phyloP scores from a whole-genome alignment of 2,329 filamentous ascomycete species.

The Aspergillus ustus region DNA sequence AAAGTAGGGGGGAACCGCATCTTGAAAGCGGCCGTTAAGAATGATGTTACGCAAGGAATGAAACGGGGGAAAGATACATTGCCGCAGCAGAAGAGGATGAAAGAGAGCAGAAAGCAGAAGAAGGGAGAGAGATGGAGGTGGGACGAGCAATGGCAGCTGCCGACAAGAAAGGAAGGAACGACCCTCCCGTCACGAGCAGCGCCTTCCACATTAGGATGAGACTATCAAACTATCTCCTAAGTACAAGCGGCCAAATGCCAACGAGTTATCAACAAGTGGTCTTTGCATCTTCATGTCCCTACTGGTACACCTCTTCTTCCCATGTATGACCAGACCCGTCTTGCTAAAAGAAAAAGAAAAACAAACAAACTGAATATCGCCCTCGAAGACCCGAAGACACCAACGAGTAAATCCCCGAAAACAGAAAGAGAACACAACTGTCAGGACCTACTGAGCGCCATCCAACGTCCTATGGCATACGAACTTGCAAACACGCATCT shows the following conservation, averaged over 20 bases:
- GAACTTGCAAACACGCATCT: too few relatives aligned
- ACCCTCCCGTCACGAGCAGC: background rate
- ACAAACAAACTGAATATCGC: too few relatives aligned
- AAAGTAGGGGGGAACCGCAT: background rate
- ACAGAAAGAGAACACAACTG: too few relatives aligned
- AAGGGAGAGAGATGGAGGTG: background rate
- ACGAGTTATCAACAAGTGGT: background rate
- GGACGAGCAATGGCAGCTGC: background rate
- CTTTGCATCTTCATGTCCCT: too few relatives aligned
- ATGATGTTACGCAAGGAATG: background rate
- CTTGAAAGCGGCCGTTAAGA: background rate
- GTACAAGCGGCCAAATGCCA: background rate
- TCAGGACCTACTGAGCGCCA: too few relatives aligned
- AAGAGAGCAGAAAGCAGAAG: too few relatives aligned
- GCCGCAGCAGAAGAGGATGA: background rate
- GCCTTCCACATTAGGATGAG: background rate
- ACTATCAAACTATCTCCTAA: background rate
- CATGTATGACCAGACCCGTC: too few relatives aligned
- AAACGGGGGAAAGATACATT: background rate
- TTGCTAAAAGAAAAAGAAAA: too few relatives aligned
- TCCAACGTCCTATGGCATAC: too few relatives aligned
- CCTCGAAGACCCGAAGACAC: too few relatives aligned
- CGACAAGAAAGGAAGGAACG: background rate
- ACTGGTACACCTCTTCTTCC: too few relatives aligned
- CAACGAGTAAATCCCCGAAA: too few relatives aligned